phyloP scores from a whole-genome alignment of 805 yeast species.

The Vanderwaltozyma tropicalis region DNA sequence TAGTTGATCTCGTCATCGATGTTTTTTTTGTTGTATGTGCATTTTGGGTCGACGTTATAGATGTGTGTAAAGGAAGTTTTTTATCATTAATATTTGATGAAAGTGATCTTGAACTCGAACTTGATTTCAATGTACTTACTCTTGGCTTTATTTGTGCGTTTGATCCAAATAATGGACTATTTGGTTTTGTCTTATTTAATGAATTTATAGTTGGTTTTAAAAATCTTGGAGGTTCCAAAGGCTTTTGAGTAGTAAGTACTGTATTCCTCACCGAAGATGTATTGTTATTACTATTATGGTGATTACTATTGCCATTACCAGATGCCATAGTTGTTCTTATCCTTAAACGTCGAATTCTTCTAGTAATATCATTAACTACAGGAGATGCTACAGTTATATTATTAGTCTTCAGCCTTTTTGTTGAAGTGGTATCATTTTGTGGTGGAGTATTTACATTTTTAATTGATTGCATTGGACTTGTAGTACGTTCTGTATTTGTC shows the following conservation, averaged over 20 bases:
- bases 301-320: neutral
- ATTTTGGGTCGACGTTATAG: no score
- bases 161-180: neutral
- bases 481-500: no score
- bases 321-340: conserved; percentile 5
- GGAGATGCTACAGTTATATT: conserved; percentile 6
- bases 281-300: conserved; percentile 4
- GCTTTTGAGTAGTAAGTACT: conserved; percentile 12
- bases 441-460: neutral
- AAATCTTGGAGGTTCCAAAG: conserved; percentile 17
- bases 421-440: conserved; percentile 1
- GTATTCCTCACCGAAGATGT: conserved; percentile 10
- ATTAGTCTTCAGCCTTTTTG: conserved; percentile 6
- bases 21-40: neutral
- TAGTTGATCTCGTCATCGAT: neutral
- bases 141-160: neutral
- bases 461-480: neutral
- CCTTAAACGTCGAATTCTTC: conserved; percentile 19
- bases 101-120: no score
- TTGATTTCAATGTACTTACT: no score
- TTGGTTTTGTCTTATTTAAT: conserved; percentile 7
- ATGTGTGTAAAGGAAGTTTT: no score
- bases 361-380: conserved; percentile 16
- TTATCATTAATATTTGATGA: no score
- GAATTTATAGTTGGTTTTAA: conserved; percentile 20